These are phyloP conservation scores for Backusella parvicylindrica DNA, from an alignment of 192 early-diverging fungal genomes.

Conservation along the genomic window DNA sequence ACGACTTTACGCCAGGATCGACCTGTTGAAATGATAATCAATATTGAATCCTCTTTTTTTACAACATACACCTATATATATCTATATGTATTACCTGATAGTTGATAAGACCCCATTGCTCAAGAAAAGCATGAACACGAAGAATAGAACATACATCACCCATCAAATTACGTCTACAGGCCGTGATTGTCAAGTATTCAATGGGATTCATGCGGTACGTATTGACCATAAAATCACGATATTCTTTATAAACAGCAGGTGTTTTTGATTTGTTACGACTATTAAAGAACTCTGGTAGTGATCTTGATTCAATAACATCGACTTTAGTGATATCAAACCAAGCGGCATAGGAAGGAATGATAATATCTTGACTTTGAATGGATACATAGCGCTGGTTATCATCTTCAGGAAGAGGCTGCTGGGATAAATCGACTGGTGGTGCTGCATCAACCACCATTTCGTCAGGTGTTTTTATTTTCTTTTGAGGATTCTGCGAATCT, in stretches of 20 bases:
- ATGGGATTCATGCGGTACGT: slow-evolving; percentile 92
- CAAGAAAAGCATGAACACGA: slow-evolving; percentile 96
- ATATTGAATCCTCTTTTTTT: neutral
- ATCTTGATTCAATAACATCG: slow-evolving; percentile 80
- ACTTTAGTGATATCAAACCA: slow-evolving; percentile 87
- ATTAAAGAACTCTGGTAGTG: slow-evolving; percentile 97
- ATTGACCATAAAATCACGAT: slow-evolving; percentile 98
- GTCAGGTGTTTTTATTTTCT: neutral
- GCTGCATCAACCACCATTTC: neutral
- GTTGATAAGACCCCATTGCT: slow-evolving; percentile 99
- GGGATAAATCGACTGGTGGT: neutral
- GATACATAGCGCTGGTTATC: slow-evolving; percentile 63
- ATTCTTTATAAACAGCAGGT: slow-evolving; percentile 88
- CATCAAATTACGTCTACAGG: slow-evolving; percentile 92
- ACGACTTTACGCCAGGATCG: slow-evolving; percentile 88
- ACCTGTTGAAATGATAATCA: slow-evolving; percentile 46
- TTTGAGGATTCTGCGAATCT: neutral
- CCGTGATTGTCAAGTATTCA: slow-evolving; percentile 98
- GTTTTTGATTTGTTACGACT: slow-evolving; percentile 92
- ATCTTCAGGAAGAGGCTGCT: slow-evolving; percentile 37
- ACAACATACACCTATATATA: neutral
- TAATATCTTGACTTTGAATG: slow-evolving; percentile 69
- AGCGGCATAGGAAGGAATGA: slow-evolving; percentile 89
- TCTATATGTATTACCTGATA: slow-evolving; percentile 72
- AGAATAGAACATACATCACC: slow-evolving; percentile 99